Conservation (phyloP, 208 protist genomes). For the Crithidia acanthocephali region DNA sequence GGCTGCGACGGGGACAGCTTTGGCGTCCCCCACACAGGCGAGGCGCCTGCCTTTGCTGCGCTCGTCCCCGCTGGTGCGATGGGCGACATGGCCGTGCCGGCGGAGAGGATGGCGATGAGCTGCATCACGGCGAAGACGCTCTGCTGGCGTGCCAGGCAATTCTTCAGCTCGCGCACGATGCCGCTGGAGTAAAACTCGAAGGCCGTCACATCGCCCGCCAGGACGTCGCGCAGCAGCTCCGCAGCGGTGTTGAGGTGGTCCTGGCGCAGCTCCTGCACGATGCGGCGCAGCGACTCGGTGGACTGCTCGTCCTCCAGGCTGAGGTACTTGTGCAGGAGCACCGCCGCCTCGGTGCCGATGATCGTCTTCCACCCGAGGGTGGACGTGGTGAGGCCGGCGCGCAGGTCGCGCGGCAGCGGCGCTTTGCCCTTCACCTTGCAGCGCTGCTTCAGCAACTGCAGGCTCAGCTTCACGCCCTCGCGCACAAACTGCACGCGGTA, state of each 20-base stretch:
- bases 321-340: slow-evolving; percentile 43
- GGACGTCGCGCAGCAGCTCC: slow-evolving; percentile 37
- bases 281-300: slow-evolving; percentile 34
- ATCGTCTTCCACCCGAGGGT: slow-evolving; percentile 46
- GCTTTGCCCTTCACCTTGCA: slow-evolving; percentile 22
- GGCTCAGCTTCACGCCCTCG: slow-evolving; percentile 76
- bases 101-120: slow-evolving; percentile 29
- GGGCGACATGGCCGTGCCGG: neutral
- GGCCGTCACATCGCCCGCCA: slow-evolving; percentile 55
- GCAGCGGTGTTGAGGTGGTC: slow-evolving; percentile 50
- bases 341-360: slow-evolving; percentile 43
- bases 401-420: slow-evolving; percentile 17
- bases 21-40: neutral
- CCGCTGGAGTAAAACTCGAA: slow-evolving; percentile 72
- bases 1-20: neutral
- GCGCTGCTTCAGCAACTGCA: slow-evolving; percentile 45
- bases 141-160: slow-evolving; percentile 20
- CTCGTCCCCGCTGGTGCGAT: neutral
- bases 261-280: slow-evolving; percentile 49
- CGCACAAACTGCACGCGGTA: slow-evolving; percentile 79
- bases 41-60: neutral
- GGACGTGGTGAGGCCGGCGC: slow-evolving; percentile 23
- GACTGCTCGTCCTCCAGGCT: slow-evolving; percentile 44
- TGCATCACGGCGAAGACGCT: slow-evolving; percentile 36
- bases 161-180: slow-evolving; percentile 38